phyloP scores from a whole-genome alignment of 495 filamentous ascomycete genomes.

The Neurospora sp. region DNA sequence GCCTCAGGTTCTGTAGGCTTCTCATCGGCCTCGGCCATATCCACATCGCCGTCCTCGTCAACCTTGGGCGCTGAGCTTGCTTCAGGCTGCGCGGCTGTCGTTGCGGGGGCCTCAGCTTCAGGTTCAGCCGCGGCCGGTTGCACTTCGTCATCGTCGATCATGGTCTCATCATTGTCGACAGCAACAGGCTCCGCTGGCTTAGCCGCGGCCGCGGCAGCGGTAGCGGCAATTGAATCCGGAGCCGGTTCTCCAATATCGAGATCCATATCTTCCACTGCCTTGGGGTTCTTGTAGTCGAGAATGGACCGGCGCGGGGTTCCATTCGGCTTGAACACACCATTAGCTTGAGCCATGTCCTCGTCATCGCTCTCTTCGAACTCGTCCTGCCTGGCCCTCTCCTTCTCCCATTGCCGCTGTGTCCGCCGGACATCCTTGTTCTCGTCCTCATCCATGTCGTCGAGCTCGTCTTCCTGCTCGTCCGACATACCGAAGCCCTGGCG shows the following conservation, averaged over 20 bases:
- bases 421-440: slow-evolving; percentile 76
- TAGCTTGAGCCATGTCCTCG: slow-evolving; percentile 66
- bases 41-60: slow-evolving; percentile 27
- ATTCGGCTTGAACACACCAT: slow-evolving; percentile 61
- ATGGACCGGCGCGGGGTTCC: slow-evolving; percentile 51
- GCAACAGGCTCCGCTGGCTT: slow-evolving; percentile 37
- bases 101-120: neutral
- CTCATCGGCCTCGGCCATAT: slow-evolving; percentile 22
- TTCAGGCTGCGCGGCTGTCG: neutral
- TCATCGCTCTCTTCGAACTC: slow-evolving; percentile 83
- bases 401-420: slow-evolving; percentile 77
- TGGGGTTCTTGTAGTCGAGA: slow-evolving; percentile 59
- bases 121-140: slow-evolving; percentile 2
- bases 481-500: slow-evolving; percentile 58
- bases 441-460: slow-evolving; percentile 85
- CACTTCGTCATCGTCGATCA: slow-evolving; percentile 52
- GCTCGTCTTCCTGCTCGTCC: slow-evolving; percentile 79
- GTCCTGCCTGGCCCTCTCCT: slow-evolving; percentile 58
- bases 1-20: slow-evolving; percentile 10
- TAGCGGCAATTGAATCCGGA: slow-evolving; percentile 40
- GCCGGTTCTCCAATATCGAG: slow-evolving; percentile 52
- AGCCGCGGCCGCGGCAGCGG: slow-evolving; percentile 35
- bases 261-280: slow-evolving; percentile 52
- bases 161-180: slow-evolving; percentile 44
- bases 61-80: slow-evolving; percentile 5